phyloP scores from a whole-genome alignment of 208 protist genomes.

The Acanthamoeba rhysodes region DNA sequence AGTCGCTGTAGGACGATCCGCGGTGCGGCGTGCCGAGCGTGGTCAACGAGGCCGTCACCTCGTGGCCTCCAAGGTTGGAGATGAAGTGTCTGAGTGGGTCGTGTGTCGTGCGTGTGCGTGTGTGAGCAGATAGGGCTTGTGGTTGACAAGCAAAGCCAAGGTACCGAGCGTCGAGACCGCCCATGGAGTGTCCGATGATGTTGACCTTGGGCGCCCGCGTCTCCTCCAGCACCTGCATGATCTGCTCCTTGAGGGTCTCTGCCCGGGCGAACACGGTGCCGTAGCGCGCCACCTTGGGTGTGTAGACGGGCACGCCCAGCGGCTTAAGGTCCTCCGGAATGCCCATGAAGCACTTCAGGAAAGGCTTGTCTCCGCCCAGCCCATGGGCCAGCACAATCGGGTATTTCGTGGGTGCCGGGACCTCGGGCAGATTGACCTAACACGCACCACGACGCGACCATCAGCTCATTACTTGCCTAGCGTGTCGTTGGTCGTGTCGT shows the following conservation, averaged over 20 bases:
- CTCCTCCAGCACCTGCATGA: background rate
- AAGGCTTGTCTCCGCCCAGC: conserved; percentile 8
- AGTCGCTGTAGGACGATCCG: conserved; percentile 21
- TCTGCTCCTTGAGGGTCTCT: background rate
- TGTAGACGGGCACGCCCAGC: conserved; percentile 9
- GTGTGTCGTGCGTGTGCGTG: background rate
- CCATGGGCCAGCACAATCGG: conserved; percentile 5
- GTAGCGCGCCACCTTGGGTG: conserved; percentile 23
- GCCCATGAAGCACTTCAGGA: conserved; percentile 25
- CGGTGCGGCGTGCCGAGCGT: conserved; percentile 12
- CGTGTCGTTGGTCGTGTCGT: background rate
- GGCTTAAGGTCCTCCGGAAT: conserved; percentile 1
- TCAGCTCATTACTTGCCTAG: too few species aligned
- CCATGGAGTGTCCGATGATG: conserved; percentile 45
- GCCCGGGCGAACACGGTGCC: conserved; percentile 4
- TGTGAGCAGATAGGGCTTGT: background rate
- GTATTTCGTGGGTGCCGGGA: conserved; percentile 1
- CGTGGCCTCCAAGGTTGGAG: conserved; percentile 10
- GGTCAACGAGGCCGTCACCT: background rate
- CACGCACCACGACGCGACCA: background rate
- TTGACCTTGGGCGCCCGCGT: background rate
- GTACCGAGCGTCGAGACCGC: conserved; percentile 24
- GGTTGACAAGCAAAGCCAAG: too few species aligned
- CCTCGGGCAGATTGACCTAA: background rate
- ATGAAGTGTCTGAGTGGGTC: background rate